phyloP scores from a whole-genome alignment of 345 rosid genomes.

The Tarenaya hassleriana region DNA sequence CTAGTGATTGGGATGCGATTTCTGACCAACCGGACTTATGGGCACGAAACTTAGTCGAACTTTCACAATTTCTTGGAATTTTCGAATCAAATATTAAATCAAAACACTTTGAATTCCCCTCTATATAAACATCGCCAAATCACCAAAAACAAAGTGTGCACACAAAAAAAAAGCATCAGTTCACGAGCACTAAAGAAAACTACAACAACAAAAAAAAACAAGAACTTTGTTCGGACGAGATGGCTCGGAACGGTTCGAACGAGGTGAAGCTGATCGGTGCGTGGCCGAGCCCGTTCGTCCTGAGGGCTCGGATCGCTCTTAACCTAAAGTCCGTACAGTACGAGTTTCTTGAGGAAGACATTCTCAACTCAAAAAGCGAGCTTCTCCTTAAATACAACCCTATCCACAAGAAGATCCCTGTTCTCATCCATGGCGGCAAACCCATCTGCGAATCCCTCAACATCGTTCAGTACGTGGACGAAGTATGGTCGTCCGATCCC shows the following conservation, averaged over 20 bases:
- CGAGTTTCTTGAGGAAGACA: slow-evolving; percentile 50
- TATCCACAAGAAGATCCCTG: slow-evolving; percentile 73
- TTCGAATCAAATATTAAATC: no score
- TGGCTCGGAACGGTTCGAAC: slow-evolving; percentile 15
- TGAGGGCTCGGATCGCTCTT: slow-evolving; percentile 60
- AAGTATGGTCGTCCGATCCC: slow-evolving; percentile 50
- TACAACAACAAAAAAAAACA: no score
- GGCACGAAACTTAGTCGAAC: no score
- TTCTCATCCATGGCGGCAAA: slow-evolving; percentile 54
- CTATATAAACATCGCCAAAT: no score
- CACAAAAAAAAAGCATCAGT: no score
- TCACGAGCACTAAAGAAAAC: no score
- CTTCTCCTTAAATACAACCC: slow-evolving; percentile 68
- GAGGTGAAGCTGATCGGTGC: slow-evolving; percentile 50
- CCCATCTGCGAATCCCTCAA: slow-evolving; percentile 61
- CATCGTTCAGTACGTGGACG: slow-evolving; percentile 64
- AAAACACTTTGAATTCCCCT: no score
- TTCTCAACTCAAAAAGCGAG: slow-evolving; percentile 42
- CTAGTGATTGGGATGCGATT: no score
- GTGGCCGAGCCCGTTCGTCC: slow-evolving; percentile 65
- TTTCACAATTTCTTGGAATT: no score
- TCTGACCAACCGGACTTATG: no score
- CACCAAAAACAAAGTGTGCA: no score
- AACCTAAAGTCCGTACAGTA: slow-evolving; percentile 58
- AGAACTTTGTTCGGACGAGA: background rate